Evolutionary conservation across 805 yeast genomes (phyloP).

Genomic region (Lipomyces mesembrius): DNA sequence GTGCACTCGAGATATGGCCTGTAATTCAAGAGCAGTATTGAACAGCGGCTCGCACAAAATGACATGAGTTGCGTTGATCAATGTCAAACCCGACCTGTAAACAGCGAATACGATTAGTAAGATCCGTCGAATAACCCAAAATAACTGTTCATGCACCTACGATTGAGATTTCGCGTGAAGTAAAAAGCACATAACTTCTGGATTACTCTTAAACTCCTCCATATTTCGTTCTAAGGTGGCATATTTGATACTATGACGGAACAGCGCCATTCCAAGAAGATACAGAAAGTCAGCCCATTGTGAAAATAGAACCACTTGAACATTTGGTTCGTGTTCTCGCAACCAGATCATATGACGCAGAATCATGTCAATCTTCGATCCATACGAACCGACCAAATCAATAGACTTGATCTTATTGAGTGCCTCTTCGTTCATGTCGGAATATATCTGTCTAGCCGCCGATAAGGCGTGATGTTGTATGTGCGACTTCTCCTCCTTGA

Average conservation of each 20-base stretch:
- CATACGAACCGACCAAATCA: constrained; percentile 59
- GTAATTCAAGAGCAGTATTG: constrained; percentile 83
- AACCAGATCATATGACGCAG: constrained; percentile 72
- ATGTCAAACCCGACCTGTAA: constrained; percentile 71
- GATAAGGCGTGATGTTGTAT: constrained; percentile 32
- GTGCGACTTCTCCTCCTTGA: constrained; percentile 40
- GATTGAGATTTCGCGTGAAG: constrained; percentile 86
- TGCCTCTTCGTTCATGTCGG: constrained; percentile 38
- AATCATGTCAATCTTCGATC: constrained; percentile 86
- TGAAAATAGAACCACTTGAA: constrained; percentile 85
- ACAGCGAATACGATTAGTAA: neutral
- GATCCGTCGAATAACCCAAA: constrained; percentile 2
- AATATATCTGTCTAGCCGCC: constrained; percentile 38
- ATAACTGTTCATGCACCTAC: constrained; percentile 40
- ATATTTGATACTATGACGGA: constrained; percentile 58
- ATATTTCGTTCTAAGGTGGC: constrained; percentile 55
- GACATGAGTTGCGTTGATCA: constrained; percentile 91
- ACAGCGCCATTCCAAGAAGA: constrained; percentile 68
- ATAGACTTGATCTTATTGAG: constrained; percentile 48
- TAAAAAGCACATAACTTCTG: constrained; percentile 77
- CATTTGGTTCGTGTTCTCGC: constrained; percentile 58
- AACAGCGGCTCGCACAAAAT: constrained; percentile 91
- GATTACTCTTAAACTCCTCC: constrained; percentile 42
- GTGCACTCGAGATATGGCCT: constrained; percentile 90
- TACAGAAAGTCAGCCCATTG: constrained; percentile 82